Evolutionary conservation across 495 filamentous ascomycete species (phyloP).

Genomic region (Neurospora hispaniola): DNA sequence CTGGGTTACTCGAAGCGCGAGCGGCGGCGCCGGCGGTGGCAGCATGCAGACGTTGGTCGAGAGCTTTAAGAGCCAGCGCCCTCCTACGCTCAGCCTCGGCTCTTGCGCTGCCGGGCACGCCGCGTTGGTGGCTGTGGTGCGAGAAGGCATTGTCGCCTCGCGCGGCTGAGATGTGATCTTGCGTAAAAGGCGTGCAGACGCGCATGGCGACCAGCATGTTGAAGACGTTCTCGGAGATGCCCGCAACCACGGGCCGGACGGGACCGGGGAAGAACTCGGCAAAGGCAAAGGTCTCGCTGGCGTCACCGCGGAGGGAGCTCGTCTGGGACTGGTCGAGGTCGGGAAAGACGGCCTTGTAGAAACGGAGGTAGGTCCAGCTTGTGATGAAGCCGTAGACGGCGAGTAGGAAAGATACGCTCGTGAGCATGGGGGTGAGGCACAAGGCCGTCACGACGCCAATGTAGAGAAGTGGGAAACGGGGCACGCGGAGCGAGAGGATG

Average conservation of each 20-base stretch:
- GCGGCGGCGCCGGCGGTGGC: conserved; percentile 48
- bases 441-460: conserved; percentile 68
- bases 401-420: conserved; percentile 73
- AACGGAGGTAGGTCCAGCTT: conserved; percentile 93
- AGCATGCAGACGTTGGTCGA: conserved; percentile 84
- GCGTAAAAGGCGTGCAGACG: conserved; percentile 78
- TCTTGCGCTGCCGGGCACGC: conserved; percentile 59
- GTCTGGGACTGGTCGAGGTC: conserved; percentile 55
- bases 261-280: conserved; percentile 90
- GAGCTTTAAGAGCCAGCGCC: conserved; percentile 76
- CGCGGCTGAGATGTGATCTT: conserved; percentile 70
- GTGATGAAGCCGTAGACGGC: conserved; percentile 73
- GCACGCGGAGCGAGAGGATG: conserved; percentile 77
- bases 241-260: conserved; percentile 64
- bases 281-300: conserved; percentile 91
- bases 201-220: conserved; percentile 57
- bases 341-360: conserved; percentile 67
- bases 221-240: conserved; percentile 65
- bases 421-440: conserved; percentile 68
- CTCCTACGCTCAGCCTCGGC: conserved; percentile 89
- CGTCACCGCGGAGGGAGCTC: conserved; percentile 62
- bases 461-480: conserved; percentile 81
- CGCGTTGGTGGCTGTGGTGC: conserved; percentile 35
- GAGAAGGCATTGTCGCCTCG: conserved; percentile 26
- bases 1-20: conserved; percentile 28